Evolutionary conservation across 2,329 filamentous ascomycete species (phyloP).

Genomic region (Xylaria arbuscula): DNA sequence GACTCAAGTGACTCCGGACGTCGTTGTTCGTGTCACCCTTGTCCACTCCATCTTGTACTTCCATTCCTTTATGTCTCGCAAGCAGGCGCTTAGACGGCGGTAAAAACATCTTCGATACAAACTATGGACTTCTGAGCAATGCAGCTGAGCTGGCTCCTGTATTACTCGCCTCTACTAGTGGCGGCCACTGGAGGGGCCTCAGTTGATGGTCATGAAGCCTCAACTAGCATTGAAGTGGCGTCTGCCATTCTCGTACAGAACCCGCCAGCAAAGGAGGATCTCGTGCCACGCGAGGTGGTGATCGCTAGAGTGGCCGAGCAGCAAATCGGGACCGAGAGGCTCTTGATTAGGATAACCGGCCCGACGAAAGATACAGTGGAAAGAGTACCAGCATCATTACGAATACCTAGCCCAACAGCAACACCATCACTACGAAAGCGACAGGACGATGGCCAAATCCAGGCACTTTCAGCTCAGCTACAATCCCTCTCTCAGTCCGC

Average conservation of each 20-base stretch:
- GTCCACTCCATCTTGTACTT: constrained; percentile 32
- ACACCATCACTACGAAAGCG: constrained; percentile 41
- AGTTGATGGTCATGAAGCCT: constrained; percentile 38
- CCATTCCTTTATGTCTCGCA: constrained; percentile 39
- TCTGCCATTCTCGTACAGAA: constrained; percentile 8
- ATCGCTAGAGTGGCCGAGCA: constrained; percentile 34
- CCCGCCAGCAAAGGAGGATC: not conserved
- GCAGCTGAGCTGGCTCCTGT: constrained; percentile 49
- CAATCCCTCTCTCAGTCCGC: constrained; percentile 47
- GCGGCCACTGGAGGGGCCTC: constrained; percentile 46
- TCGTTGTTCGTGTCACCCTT: constrained; percentile 38
- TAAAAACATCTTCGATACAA: constrained; percentile 32
- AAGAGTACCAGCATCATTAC: constrained; percentile 39
- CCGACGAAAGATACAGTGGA: constrained; percentile 37
- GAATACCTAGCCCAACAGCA: constrained; percentile 44
- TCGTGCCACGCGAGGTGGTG: not conserved
- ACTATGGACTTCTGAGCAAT: constrained; percentile 49
- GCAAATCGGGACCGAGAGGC: constrained; percentile 26
- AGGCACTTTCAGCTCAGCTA: constrained; percentile 48
- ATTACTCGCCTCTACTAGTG: constrained; percentile 47
- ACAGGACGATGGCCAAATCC: constrained; percentile 48
- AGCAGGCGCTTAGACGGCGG: constrained; percentile 43
- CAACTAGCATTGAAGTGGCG: constrained; percentile 19
- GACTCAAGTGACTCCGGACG: constrained; percentile 40
- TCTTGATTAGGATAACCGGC: constrained; percentile 37